Percentiles rank a stretch among this genome's conserved stretches.
Conservation (phyloP, 257 asterid genomes). For the Anisodus tanguticus region DNA sequence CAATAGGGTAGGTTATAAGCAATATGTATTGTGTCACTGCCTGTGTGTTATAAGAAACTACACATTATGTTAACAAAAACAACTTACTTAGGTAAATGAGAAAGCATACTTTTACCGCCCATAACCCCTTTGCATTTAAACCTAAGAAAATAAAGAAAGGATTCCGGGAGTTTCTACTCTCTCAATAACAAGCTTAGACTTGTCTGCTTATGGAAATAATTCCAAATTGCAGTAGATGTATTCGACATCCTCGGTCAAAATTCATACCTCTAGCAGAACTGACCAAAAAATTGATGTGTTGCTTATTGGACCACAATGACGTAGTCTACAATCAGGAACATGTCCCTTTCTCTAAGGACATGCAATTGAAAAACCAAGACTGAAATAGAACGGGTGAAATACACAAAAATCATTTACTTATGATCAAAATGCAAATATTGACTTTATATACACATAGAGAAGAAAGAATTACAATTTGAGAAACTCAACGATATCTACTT, state of each 20-base stretch:
- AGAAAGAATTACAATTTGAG: background rate
- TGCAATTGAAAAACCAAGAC: background rate
- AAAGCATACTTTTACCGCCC: background rate
- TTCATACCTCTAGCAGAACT: background rate
- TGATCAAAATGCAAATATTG: background rate
- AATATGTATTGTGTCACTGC: background rate
- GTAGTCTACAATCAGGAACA: background rate
- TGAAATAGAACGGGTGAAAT: background rate
- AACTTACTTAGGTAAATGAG: background rate
- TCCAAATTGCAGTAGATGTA: background rate
- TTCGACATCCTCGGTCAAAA: background rate
- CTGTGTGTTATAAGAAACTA: background rate
- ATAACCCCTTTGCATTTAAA: background rate
- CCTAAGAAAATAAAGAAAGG: constrained; percentile 2
- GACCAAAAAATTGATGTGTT: background rate
- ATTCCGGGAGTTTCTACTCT: background rate
- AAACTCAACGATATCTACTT: background rate
- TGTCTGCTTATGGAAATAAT: background rate
- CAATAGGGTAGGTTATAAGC: background rate
- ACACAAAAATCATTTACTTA: background rate
- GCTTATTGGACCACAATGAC: background rate
- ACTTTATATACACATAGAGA: background rate
- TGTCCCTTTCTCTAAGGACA: background rate
- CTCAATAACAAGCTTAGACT: background rate
- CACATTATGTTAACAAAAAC: background rate